A percentile compares a stretch with the other conserved stretches of the same genome.
phyloP scores from a whole-genome alignment of 2,329 filamentous ascomycete species.

The Verticillium nonalfalfae region DNA sequence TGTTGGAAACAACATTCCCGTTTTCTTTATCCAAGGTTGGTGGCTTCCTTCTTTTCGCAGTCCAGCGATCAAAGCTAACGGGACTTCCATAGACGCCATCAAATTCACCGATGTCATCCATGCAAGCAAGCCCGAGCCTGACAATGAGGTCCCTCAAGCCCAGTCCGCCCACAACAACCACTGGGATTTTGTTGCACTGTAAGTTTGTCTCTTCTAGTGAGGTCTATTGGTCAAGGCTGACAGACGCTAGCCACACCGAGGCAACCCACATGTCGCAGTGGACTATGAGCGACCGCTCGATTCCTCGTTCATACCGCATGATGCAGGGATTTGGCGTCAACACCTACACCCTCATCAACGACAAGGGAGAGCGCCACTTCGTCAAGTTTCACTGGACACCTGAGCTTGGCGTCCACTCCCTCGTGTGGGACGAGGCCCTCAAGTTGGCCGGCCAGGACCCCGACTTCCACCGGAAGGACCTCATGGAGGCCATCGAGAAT shows the following conservation, averaged over 20 bases:
- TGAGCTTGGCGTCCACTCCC: conserved; percentile 66
- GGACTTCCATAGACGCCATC: conserved; percentile 57
- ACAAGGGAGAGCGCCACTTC: conserved; percentile 61
- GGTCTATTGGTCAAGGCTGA: background rate
- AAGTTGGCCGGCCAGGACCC: conserved; percentile 71
- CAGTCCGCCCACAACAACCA: conserved; percentile 70
- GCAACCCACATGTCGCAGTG: conserved; percentile 76
- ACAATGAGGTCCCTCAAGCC: conserved; percentile 65
- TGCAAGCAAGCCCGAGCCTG: conserved; percentile 61
- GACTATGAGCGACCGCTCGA: conserved; percentile 68
- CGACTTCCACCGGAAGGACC: conserved; percentile 75
- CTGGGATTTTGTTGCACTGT: conserved; percentile 55
- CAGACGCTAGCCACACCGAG: conserved; percentile 55
- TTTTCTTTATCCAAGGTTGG: background rate
- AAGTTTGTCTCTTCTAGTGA: background rate
- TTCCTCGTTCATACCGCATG: conserved; percentile 72
- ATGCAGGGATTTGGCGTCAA: conserved; percentile 86
- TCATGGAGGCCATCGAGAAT: conserved; percentile 66
- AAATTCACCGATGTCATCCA: conserved; percentile 50
- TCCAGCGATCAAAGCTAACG: background rate
- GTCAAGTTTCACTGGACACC: conserved; percentile 77
- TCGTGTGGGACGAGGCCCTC: conserved; percentile 75
- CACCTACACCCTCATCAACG: conserved; percentile 65
- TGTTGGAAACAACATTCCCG: conserved; percentile 61
- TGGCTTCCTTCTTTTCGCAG: background rate